These are phyloP conservation scores for Talaromyces sp. DNA, from an alignment of 2,329 filamentous ascomycete genomes.

Conservation along the genomic window DNA sequence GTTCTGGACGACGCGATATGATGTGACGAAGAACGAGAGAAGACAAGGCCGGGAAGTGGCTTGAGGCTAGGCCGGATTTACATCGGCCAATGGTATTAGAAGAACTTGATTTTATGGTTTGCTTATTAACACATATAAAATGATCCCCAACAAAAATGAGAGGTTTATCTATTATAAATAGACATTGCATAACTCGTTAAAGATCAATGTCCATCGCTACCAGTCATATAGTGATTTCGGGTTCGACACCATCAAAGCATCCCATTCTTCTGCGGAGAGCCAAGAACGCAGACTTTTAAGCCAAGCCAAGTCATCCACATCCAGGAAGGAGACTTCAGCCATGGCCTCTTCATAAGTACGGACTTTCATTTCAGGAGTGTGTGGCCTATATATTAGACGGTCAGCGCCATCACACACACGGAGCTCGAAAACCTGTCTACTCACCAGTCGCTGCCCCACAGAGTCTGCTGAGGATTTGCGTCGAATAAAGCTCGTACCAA, in stretches of 20 bases:
- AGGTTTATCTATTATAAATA: neutral
- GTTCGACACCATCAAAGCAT: constrained; percentile 19
- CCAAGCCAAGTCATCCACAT: constrained; percentile 23
- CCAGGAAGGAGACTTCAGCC: constrained; percentile 23
- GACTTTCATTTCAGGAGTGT: constrained; percentile 34
- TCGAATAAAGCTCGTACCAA: constrained; percentile 27
- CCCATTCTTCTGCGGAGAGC: constrained; percentile 20
- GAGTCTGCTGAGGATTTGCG: constrained; percentile 25
- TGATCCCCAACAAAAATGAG: neutral
- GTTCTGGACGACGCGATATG: neutral
- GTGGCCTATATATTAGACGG: constrained; percentile 21
- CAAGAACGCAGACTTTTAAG: constrained; percentile 20
- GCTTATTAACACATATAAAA: no score
- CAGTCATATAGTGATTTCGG: constrained; percentile 17
- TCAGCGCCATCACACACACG: neutral
- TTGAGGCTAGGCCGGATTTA: neutral
- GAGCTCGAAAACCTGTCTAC: neutral
- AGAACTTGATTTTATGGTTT: neutral
- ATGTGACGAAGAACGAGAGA: neutral
- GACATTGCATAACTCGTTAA: neutral
- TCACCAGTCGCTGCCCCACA: constrained; percentile 37
- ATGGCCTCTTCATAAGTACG: constrained; percentile 28
- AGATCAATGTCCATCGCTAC: neutral
- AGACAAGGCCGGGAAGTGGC: neutral
- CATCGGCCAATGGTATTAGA: neutral